Conservation (phyloP, 2,329 filamentous ascomycete species). For the Triangularia setosa region DNA sequence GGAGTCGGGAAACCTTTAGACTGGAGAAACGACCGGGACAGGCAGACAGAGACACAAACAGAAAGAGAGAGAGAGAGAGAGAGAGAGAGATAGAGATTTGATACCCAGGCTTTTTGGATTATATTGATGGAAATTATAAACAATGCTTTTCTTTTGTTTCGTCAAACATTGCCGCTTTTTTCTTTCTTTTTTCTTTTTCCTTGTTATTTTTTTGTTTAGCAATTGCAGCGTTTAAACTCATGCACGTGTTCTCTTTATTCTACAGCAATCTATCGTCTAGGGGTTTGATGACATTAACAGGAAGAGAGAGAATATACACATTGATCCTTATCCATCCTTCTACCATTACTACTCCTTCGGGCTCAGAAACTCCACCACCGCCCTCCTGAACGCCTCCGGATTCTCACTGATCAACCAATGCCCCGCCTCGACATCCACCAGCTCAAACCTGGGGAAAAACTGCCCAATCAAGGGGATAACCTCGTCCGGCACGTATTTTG, state of each 20-base stretch:
- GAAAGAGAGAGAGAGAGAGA: too few species aligned
- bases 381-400: constrained; percentile 70
- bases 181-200: neutral
- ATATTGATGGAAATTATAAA: neutral
- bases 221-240: too few species aligned
- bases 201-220: neutral
- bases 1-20: too few species aligned
- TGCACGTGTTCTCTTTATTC: too few species aligned
- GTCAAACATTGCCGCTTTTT: neutral
- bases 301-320: neutral
- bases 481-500: constrained; percentile 78
- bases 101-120: neutral
- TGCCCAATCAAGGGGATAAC: constrained; percentile 71
- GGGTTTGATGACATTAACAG: too few species aligned
- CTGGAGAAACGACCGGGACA: too few species aligned
- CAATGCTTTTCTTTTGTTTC: neutral
- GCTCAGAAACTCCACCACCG: constrained; percentile 34
- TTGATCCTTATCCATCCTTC: neutral
- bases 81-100: neutral
- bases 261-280: too few species aligned
- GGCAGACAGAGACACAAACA: too few species aligned
- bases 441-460: constrained; percentile 75
- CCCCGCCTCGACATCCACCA: constrained; percentile 72
- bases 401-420: constrained; percentile 92
- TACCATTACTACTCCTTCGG: constrained; percentile 34